A percentile compares a stretch with the other conserved stretches of the same genome.
These are phyloP conservation scores for Naganishia onofrii DNA, from an alignment of 768 basidiomycete species.

Conservation along the genomic window DNA sequence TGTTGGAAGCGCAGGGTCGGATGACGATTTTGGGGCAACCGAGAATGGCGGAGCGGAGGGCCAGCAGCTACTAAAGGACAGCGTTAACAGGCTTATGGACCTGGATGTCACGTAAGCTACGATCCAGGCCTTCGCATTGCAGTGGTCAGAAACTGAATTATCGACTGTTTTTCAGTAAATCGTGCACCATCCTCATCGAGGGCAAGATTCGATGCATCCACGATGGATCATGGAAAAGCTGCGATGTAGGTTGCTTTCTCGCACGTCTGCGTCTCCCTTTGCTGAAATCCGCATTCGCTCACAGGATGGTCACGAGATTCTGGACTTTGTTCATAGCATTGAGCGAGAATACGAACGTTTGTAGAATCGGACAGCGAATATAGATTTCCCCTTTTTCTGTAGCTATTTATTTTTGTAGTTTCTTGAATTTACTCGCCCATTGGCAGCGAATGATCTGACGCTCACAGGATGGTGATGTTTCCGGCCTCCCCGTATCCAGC, in stretches of 20 bases:
- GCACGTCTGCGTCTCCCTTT: conserved; percentile 7
- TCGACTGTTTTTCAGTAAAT: conserved; percentile 59
- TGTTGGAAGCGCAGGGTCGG: conserved; percentile 55
- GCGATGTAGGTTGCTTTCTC: conserved; percentile 60
- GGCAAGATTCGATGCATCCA: conserved; percentile 46
- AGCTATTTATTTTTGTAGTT: neutral
- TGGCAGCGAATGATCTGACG: no score
- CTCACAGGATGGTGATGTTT: neutral
- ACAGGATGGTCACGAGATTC: conserved; percentile 69
- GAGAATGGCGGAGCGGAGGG: conserved; percentile 55
- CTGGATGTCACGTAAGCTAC: conserved; percentile 62
- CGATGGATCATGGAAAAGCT: conserved; percentile 66
- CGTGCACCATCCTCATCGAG: conserved; percentile 81
- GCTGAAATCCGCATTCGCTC: conserved; percentile 15
- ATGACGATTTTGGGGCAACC: conserved; percentile 2
- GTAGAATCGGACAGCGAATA: neutral
- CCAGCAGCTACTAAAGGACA: conserved; percentile 63
- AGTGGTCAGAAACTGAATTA: neutral
- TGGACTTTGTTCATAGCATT: conserved; percentile 76
- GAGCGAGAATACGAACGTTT: conserved; percentile 68
- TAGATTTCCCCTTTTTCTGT: neutral
- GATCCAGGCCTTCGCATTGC: neutral
- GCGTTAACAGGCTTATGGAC: conserved; percentile 55
- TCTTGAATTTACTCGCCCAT: neutral
- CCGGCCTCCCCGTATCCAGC: neutral